Base-by-base conservation (phyloP, 2,329 filamentous ascomycete genomes). In the Leptographium galeiforme region DNA sequence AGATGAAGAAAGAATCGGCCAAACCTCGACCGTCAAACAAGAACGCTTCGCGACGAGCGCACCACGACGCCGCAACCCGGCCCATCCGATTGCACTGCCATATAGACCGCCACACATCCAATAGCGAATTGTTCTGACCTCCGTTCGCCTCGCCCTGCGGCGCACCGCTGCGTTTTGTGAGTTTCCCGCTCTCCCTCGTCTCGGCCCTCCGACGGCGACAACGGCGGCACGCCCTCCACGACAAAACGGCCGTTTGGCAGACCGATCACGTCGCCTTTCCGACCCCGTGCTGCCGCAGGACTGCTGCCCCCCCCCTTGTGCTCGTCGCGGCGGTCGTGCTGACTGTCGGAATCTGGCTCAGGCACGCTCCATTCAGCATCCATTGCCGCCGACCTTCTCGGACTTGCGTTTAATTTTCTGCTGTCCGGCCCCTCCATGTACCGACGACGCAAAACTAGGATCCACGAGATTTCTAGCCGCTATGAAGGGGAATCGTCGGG, bases 401-500 rank as follows among this genome's bases (percentile, higher is more conserved):
- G 25, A 18, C 25, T 46, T 12, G 18, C 40, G 19, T 25, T 25
- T 48, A 8, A 3, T 8, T n/a, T 13, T 32, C 14, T 40, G 14
- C 45, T 19, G 19, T 7, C 34, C 18, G n/a, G 32, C 25, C 30
- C 32, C 50, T 50, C 48, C 46, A 56, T 57, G 56, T 52, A 34
- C 54, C 54, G 41, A 44, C 41, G 46, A 40, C 48, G 13, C 36
- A 14, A 19, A 19, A 46, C 19, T 53, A 51, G 44, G 47, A 41
- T 50, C 41, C 45, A 5, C n/a, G 41, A 50, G 44, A n/a, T 30
- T 32, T 38, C 33, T 49, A 47, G 44, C 48, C 51, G 53, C 32
- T n/a, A 67, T 67, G 65, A 67, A 67, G 59, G 66, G 64, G 53
- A 65, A 62, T 60, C 60, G 62, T 55, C 62, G 66, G 52, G 59